These are phyloP conservation scores for Nemania bipapillata DNA, from an alignment of 2,329 filamentous ascomycete species.

Conservation along the genomic window DNA sequence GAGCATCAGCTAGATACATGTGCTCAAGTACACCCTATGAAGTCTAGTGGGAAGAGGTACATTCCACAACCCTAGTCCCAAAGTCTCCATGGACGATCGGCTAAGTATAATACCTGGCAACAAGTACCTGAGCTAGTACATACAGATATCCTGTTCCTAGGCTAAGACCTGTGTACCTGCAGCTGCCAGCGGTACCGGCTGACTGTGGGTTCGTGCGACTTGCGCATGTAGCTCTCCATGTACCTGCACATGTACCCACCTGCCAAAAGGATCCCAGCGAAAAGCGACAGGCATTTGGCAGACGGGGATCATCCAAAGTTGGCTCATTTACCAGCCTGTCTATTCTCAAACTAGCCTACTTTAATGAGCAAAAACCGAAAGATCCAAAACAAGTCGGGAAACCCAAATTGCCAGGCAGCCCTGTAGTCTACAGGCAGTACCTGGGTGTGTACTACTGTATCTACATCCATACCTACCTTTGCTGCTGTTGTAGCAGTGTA, in stretches of 20 bases:
- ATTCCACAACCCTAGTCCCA: slow-evolving; percentile 16
- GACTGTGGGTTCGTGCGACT: slow-evolving; percentile 39
- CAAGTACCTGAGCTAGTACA: slow-evolving; percentile 25
- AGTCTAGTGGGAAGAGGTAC: slow-evolving; percentile 25
- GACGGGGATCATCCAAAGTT: slow-evolving; percentile 28
- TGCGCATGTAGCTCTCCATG: slow-evolving; percentile 27
- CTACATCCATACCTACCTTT: too few species aligned
- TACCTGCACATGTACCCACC: slow-evolving; percentile 33
- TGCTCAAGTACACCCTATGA: slow-evolving; percentile 21
- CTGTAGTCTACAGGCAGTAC: not conserved
- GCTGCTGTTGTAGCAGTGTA: not conserved
- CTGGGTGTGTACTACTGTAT: not conserved
- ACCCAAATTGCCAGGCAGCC: slow-evolving; percentile 30
- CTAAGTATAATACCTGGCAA: slow-evolving; percentile 23
- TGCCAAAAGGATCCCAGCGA: slow-evolving; percentile 31
- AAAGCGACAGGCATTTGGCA: slow-evolving; percentile 16
- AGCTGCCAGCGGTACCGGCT: slow-evolving; percentile 40
- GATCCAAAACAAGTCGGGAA: slow-evolving; percentile 29
- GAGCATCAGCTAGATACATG: slow-evolving; percentile 13
- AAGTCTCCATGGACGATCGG: slow-evolving; percentile 25
- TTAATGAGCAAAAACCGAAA: slow-evolving; percentile 32
- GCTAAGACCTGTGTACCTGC: slow-evolving; percentile 38
- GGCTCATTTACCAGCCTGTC: slow-evolving; percentile 47
- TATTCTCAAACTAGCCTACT: slow-evolving; percentile 37
- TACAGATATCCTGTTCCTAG: slow-evolving; percentile 31